A percentile compares a stretch with the other conserved stretches of the same genome.
Conservation (phyloP, 768 basidiomycete genomes). For the Russula sp. region DNA sequence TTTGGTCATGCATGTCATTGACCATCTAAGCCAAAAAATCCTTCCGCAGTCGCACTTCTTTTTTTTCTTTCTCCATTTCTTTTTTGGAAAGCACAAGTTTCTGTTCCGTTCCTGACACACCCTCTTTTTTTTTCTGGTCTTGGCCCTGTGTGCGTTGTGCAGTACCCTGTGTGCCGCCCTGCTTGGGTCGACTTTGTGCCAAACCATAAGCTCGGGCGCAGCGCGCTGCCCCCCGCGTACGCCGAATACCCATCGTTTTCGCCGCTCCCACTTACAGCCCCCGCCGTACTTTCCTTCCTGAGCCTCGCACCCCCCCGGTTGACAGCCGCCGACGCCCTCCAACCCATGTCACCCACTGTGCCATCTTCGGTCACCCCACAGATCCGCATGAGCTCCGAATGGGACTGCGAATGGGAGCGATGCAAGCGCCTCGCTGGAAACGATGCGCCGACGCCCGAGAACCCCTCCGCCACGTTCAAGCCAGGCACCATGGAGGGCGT, state of each 20-base stretch:
- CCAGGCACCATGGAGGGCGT: slow-evolving; percentile 71
- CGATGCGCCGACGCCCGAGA: slow-evolving; percentile 38
- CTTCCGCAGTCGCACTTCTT: background rate
- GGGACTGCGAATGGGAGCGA: slow-evolving; percentile 70
- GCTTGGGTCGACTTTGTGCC: slow-evolving; percentile 60
- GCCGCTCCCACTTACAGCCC: slow-evolving; percentile 61
- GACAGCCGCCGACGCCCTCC: slow-evolving; percentile 31
- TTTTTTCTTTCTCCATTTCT: background rate
- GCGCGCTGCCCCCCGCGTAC: slow-evolving; percentile 26
- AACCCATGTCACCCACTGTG: slow-evolving; percentile 33
- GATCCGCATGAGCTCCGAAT: slow-evolving; percentile 47
- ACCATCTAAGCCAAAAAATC: background rate
- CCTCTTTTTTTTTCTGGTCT: background rate
- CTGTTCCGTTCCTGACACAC: background rate
- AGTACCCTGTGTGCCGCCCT: slow-evolving; percentile 62
- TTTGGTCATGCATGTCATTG: background rate
- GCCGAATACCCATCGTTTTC: slow-evolving; percentile 46
- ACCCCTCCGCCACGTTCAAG: slow-evolving; percentile 48
- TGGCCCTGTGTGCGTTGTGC: slow-evolving; percentile 5
- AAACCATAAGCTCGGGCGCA: slow-evolving; percentile 25
- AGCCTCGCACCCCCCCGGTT: slow-evolving; percentile 44
- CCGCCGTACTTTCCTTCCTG: slow-evolving; percentile 71
- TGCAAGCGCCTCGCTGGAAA: slow-evolving; percentile 39
- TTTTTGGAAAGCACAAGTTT: background rate
- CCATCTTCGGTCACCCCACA: slow-evolving; percentile 30